Evolutionary conservation across 2,329 filamentous ascomycete species (phyloP).

Genomic region (Neoscytalidium dimidiatum): DNA sequence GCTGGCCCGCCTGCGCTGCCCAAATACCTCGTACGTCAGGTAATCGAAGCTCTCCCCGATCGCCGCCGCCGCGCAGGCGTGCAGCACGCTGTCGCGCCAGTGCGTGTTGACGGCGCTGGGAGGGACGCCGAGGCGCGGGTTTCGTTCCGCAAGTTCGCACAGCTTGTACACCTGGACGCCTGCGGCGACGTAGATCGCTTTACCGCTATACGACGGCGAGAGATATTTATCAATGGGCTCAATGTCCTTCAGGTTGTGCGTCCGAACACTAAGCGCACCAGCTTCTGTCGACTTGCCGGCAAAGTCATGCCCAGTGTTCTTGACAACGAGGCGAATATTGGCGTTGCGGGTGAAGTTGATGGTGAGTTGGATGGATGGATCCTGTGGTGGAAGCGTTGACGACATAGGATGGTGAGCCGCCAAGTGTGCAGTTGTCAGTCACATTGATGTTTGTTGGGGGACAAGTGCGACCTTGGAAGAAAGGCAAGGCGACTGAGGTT

Average conservation of each 20-base stretch:
- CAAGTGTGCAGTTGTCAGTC: constrained; percentile 22
- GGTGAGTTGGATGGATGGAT: constrained; percentile 24
- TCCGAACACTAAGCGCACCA: constrained; percentile 37
- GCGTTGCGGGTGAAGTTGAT: constrained; percentile 32
- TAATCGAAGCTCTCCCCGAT: constrained; percentile 19
- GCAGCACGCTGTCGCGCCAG: constrained; percentile 25
- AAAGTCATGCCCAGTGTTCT: constrained; percentile 40
- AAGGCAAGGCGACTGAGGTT: constrained; percentile 19
- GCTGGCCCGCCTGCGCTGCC: not conserved
- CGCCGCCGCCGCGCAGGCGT: constrained; percentile 28
- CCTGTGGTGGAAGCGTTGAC: constrained; percentile 24
- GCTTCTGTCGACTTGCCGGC: constrained; percentile 38
- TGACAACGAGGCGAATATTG: constrained; percentile 36
- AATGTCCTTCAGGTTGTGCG: constrained; percentile 37
- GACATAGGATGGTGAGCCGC: not conserved
- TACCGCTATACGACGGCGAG: constrained; percentile 28
- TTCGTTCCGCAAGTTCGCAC: constrained; percentile 26
- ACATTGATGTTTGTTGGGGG: constrained; percentile 13
- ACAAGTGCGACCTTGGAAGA: constrained; percentile 40
- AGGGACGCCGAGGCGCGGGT: too few relatives aligned
- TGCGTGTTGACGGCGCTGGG: constrained; percentile 28
- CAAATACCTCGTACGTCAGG: not conserved
- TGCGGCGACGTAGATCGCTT: constrained; percentile 32
- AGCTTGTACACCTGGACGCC: constrained; percentile 35
- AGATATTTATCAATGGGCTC: constrained; percentile 34